Evolutionary conservation across 2,329 filamentous ascomycete species (phyloP), one percentile per base, ranked within the genome.

Genomic region (Thermothelomyces thermophilus): DNA sequence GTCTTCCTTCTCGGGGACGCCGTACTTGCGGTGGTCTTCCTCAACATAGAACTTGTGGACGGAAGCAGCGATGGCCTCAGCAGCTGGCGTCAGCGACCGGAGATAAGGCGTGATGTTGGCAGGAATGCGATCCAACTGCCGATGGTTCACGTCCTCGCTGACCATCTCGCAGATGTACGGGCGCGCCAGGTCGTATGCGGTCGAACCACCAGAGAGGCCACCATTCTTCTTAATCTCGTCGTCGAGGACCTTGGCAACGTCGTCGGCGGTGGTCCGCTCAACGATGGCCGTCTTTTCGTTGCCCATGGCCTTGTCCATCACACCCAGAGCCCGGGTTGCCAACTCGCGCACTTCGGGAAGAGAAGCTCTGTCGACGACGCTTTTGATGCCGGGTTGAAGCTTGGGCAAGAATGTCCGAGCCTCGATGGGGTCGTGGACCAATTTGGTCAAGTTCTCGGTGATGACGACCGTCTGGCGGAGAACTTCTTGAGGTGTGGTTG

Each of bases 401-500:
- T 95, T 96, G 45, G 93, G 93, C 65, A 98, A 72, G 77, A 98
- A 98, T 49, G 88, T 88, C 58, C 93, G 81, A 30, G 93, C 93
- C 73, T 98, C 93, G 53, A 95, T 82, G 13, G 93, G 93, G 66
- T 84, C 90, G 69, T 98, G 93, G 24, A 98, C 93, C 28, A 98
- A 82, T 74, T 95, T 97, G 54, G 93, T 98, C 73, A 98, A 75
- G 72, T 98, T 98, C 73, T 98, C 93, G 17, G 93, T 87, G 45
- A 98, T 94, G 48, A 98, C 90, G 26, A 95, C 90, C 2, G 93
- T 95, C 72, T 96, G 91, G 54, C 93, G 86, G 49, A 96, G 77
- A 19, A 97, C 90, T 71, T 98, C 93, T 68, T 98, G 93, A 3
- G 87, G 79, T 4, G 93, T 98, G 14, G 81, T 81, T 8, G 91